Percentiles rank a stretch among this genome's conserved stretches.
Conservation (phyloP, 306 rosid species). For the Vigna trinervia region DNA sequence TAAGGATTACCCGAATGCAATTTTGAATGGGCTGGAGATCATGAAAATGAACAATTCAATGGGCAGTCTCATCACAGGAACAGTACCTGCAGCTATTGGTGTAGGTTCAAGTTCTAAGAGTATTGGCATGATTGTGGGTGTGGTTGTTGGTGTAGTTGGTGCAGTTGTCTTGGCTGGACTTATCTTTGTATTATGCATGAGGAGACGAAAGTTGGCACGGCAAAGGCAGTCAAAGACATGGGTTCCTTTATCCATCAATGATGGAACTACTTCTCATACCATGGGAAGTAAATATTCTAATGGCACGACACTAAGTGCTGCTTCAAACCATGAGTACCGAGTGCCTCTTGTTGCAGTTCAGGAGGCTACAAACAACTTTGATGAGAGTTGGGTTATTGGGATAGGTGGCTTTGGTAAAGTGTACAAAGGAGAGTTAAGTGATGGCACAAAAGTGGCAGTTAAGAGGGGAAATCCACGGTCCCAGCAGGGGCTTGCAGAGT, state of each 20-base stretch:
- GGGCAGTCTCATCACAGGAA: conserved; percentile 63
- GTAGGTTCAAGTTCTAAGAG: conserved; percentile 61
- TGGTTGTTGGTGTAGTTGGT: conserved; percentile 54
- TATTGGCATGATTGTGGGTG: conserved; percentile 67
- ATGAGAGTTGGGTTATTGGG: conserved; percentile 83
- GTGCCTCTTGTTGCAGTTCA: conserved; percentile 72
- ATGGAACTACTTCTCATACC: conserved; percentile 66
- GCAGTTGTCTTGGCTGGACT: conserved; percentile 56
- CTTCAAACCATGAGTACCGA: conserved; percentile 67
- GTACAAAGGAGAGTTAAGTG: conserved; percentile 74
- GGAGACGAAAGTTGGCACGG: conserved; percentile 51
- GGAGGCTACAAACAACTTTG: conserved; percentile 82
- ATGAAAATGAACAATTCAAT: conserved; percentile 83
- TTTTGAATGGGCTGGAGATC: conserved; percentile 92
- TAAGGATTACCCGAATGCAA: conserved; percentile 60
- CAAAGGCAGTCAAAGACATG: conserved; percentile 72
- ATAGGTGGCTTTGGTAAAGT: conserved; percentile 91
- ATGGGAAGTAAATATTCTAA: conserved; percentile 83
- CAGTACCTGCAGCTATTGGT: conserved; percentile 32
- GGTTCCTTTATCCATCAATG: conserved; percentile 70
- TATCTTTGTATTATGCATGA: conserved; percentile 59
- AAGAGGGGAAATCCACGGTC: conserved; percentile 91
- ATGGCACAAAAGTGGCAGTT: conserved; percentile 84
- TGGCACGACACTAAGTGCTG: conserved; percentile 67
- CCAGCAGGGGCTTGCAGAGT: conserved; percentile 86